These are phyloP conservation scores for Tylopilus plumbeoviolaceoides DNA, from an alignment of 768 basidiomycete genomes.

Conservation along the genomic window DNA sequence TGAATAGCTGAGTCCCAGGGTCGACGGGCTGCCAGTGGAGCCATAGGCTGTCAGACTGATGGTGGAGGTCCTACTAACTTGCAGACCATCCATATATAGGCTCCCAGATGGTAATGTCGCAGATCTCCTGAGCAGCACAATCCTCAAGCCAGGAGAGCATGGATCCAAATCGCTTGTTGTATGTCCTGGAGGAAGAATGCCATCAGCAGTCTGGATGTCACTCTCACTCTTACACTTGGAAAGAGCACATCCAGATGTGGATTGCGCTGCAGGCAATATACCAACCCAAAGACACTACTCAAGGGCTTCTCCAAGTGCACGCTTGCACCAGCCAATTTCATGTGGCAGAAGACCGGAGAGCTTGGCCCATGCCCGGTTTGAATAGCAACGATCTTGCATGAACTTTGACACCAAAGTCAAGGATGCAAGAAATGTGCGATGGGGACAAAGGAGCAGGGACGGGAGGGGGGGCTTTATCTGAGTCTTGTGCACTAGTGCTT, in stretches of 20 bases:
- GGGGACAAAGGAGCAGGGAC: constrained; percentile 81
- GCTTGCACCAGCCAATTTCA: constrained; percentile 88
- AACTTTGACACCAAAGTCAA: constrained; percentile 91
- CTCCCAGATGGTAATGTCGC: constrained; percentile 40
- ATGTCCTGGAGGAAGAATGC: no score
- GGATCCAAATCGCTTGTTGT: no score
- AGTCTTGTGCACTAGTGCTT: constrained; percentile 9
- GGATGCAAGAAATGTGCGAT: constrained; percentile 83
- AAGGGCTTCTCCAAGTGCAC: constrained; percentile 79
- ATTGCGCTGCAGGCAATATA: constrained; percentile 45
- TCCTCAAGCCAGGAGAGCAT: no score
- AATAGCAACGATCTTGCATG: constrained; percentile 89
- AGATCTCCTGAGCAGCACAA: no score
- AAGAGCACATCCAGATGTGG: constrained; percentile 34
- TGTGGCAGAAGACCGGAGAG: no score
- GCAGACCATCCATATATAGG: constrained; percentile 21
- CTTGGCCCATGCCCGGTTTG: no score
- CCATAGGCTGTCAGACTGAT: constrained; percentile 25
- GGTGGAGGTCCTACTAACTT: not conserved
- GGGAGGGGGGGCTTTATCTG: constrained; percentile 40
- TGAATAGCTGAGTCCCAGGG: constrained; percentile 54
- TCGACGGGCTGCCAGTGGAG: constrained; percentile 47
- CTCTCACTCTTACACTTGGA: no score
- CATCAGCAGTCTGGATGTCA: constrained; percentile 29
- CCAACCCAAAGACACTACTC: constrained; percentile 95